Base-by-base conservation (phyloP, 2,329 filamentous ascomycete genomes). In the Tolypocladium ophioglossoides region DNA sequence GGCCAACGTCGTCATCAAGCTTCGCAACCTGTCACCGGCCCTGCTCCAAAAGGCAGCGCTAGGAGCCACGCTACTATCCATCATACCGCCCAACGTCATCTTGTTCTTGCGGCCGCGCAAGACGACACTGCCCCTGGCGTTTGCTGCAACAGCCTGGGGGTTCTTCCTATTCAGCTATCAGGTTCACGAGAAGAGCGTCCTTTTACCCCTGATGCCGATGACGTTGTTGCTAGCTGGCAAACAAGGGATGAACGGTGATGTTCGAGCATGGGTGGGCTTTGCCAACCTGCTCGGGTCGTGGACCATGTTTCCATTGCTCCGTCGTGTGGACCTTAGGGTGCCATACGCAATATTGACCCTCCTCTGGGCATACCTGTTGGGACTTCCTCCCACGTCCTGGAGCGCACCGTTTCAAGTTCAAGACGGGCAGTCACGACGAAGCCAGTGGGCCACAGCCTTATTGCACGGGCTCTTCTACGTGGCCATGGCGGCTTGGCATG, bases 121-220 rank as follows among this genome's bases (percentile, higher is more conserved):
- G 62, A 81, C 85, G 44, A 77, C 94, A 5, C 72, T 97, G 16
- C 91, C 91, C 1, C 79, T 89, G 38, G 89, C 89, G 0, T 82
- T 97, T 55, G 86, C 91, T 1, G 80, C 87, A 2, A 91, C 89
- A 0, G 88, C 91, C 2, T 99, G 94, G 94, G 92, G 87, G 0
- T 99, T 99, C 76, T 99, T 97, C 69, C 77, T 99, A 18, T 97
- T 95, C 73, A 95, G 90, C 63, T 99, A 95, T 68, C 94, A 99
- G 67, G 95, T 99, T 0, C 94, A 99, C 64, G 94, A 99, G 73
- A 99, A 99, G 78, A 96, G 91, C 60, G 90, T 96, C 0, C 77
- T 99, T 6, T 80, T 99, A 2, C 95, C 94, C 1, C 76, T 99
- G 49, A 82, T 97, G 67, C 94, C 94, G 0, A 96, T 95, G 88